Base-by-base conservation (phyloP, 2,329 filamentous ascomycete species). In the Tolypocladium cylindrosporum region DNA sequence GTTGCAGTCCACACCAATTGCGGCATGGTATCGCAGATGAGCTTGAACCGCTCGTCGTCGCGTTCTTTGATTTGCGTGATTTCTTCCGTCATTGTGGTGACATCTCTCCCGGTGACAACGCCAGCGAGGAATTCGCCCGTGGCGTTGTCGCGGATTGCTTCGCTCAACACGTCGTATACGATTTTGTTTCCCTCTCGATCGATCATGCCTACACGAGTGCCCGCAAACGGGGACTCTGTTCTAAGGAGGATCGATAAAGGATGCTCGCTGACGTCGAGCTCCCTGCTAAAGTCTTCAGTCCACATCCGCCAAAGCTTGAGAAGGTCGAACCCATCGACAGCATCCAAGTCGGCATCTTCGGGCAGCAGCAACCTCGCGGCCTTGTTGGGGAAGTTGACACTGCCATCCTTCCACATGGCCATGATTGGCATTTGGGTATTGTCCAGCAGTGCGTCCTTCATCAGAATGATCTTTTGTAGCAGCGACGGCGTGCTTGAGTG, bases 381-480 rank as follows among this genome's bases (percentile, higher is more conserved):
- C 63, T 81, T 82, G 66, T 93, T 93, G 4, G 88, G 86, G 50
- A 91, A 85, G 0, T 83, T 85, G 53, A 91, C 84, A 54, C 83
- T 87, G 56, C 87, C 84, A 62, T 93, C 89, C 66, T 86, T 88
- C 89, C 89, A 92, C 84, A 91, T 89, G 31, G 87, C 86, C 51
- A 91, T 75, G 27, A 90, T 86, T 0, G 89, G 89, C 67, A 90
- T 85, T 60, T 84, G 81, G 34, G 89, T 89, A 43, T 85, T 89
- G 66, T 91, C 88, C 8, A 93, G 74, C 24, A 92, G 77, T 1
- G 88, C 88, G 67, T 92, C 88, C 69, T 91, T 92, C 75, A 93
- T 83, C 55, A 86, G 77, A 9, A 82, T 84, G 57, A 89, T 83
- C 68, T 91, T 93, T 64, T 89, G 85, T 31, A 91, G 78, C 14